phyloP scores from a whole-genome alignment of 352 stramenopile species.

The Globisporangium radiosum region DNA sequence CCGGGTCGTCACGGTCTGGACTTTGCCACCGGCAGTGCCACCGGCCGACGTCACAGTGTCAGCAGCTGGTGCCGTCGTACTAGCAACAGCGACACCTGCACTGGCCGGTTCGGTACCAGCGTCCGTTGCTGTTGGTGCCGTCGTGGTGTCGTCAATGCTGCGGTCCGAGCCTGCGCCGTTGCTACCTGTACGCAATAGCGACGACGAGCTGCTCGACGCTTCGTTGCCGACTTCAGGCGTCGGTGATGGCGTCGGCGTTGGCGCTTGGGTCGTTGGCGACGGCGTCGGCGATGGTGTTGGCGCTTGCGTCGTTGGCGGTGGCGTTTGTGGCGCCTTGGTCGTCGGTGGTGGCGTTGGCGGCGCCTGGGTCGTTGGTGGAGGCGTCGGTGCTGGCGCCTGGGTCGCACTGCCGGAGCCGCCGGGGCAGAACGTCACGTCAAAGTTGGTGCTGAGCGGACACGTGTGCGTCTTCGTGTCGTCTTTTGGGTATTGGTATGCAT shows the following conservation, averaged over 20 bases:
- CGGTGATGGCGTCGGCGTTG: constrained; percentile 1
- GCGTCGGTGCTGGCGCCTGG: constrained; percentile 11
- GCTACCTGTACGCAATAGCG: background rate
- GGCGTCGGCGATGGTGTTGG: constrained; percentile 5
- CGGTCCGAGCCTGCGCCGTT: constrained; percentile 6
- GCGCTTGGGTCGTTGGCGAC: constrained; percentile 10
- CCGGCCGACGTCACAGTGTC: background rate
- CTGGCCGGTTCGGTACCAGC: constrained; percentile 1
- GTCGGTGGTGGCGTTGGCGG: constrained; percentile 12
- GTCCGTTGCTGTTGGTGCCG: constrained; percentile 8
- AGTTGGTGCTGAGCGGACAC: constrained; percentile 40
- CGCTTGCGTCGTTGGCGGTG: constrained; percentile 11
- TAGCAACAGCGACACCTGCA: background rate
- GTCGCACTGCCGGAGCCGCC: constrained; percentile 11
- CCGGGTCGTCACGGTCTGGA: too few species aligned
- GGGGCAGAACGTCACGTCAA: constrained; percentile 56
- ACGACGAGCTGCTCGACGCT: constrained; percentile 2
- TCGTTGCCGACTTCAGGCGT: constrained; percentile 9
- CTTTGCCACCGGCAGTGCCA: background rate
- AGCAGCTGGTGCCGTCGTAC: constrained; percentile 1
- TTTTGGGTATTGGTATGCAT: constrained; percentile 64
- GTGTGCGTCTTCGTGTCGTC: constrained; percentile 68
- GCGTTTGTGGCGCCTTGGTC: constrained; percentile 13
- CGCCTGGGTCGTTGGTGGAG: constrained; percentile 12
- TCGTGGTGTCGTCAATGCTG: constrained; percentile 12